Evolutionary conservation across 768 basidiomycete genomes (phyloP).

Genomic region (Boletus vermiculosoides): DNA sequence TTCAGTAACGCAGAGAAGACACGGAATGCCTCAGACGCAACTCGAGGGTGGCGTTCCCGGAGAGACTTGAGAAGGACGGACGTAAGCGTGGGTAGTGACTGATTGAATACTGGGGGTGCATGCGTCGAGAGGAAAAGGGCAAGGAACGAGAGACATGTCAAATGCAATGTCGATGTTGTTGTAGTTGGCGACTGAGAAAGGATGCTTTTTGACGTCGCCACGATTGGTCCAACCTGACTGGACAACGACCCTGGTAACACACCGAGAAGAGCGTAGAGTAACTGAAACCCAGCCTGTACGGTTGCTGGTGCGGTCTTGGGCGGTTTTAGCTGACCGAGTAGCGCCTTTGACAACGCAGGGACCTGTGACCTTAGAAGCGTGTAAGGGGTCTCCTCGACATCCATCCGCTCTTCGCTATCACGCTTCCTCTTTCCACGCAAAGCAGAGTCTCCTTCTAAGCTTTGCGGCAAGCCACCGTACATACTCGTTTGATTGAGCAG

Average conservation of each 20-base stretch:
- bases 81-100: constrained; percentile 64
- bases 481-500: constrained; percentile 83
- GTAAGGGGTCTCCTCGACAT: constrained; percentile 71
- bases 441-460: constrained; percentile 46
- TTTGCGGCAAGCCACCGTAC: constrained; percentile 65
- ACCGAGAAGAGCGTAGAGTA: constrained; percentile 71
- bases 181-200: constrained; percentile 69
- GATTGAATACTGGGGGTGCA: constrained; percentile 55
- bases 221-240: constrained; percentile 60
- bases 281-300: constrained; percentile 81
- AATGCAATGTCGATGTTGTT: constrained; percentile 77
- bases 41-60: constrained; percentile 82
- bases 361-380: constrained; percentile 73
- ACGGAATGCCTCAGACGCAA: constrained; percentile 85
- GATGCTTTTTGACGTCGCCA: constrained; percentile 60
- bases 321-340: constrained; percentile 83
- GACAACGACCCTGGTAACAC: constrained; percentile 86
- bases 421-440: constrained; percentile 71
- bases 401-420: constrained; percentile 71
- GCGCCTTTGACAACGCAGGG: constrained; percentile 71
- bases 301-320: constrained; percentile 74
- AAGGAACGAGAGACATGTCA: constrained; percentile 84
- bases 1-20: constrained; percentile 82
- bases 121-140: constrained; percentile 73
- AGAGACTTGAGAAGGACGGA: constrained; percentile 74